Conservation (phyloP, 306 rosid species). For the Dryas drummondii region DNA sequence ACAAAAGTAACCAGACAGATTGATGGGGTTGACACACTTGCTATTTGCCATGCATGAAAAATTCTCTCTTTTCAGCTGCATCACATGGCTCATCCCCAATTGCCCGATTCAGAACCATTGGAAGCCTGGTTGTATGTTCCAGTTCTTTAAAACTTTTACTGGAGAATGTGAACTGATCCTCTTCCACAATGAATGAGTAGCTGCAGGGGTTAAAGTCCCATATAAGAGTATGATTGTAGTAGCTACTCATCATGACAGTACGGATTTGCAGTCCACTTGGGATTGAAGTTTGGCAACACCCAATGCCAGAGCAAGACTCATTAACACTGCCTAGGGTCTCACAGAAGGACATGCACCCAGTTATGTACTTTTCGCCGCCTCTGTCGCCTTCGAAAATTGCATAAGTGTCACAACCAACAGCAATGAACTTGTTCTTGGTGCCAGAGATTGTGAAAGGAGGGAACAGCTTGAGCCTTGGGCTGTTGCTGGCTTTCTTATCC, state of each 20-base stretch:
- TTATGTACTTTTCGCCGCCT: neutral
- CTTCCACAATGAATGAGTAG: constrained; percentile 10
- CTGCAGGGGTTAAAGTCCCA: constrained; percentile 11
- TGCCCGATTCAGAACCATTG: neutral
- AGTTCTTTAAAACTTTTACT: neutral
- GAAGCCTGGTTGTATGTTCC: neutral
- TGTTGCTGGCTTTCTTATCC: neutral
- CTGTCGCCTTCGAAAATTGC: neutral
- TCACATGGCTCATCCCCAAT: neutral
- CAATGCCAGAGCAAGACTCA: constrained; percentile 23
- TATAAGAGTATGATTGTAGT: neutral
- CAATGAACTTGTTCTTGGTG: constrained; percentile 23
- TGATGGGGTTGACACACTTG: neutral
- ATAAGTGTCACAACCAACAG: constrained; percentile 21
- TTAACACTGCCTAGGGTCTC: neutral
- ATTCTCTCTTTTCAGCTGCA: neutral
- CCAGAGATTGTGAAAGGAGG: constrained; percentile 19
- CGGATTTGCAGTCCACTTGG: constrained; percentile 14
- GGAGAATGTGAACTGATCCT: constrained; percentile 5
- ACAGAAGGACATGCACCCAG: constrained; percentile 20
- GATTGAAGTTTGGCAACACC: constrained; percentile 20
- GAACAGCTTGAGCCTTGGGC: neutral
- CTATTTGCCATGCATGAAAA: constrained; percentile 4
- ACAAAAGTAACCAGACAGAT: neutral
- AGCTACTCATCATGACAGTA: constrained; percentile 2